These are phyloP conservation scores for Botrytis squamosa DNA, from an alignment of 2,329 filamentous ascomycete species.

Conservation along the genomic window DNA sequence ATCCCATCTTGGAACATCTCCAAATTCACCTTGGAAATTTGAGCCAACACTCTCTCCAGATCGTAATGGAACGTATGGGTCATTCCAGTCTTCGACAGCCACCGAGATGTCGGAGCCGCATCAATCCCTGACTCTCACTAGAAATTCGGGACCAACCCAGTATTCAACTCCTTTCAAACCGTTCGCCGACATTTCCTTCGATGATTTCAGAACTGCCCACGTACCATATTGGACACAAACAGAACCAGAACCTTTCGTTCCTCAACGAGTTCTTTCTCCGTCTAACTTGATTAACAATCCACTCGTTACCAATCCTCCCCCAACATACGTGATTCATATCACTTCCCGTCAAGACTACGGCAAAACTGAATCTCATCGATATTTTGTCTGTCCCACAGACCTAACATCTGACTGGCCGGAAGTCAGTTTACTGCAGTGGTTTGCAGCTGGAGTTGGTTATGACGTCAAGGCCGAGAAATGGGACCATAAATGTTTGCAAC, in stretches of 20 bases:
- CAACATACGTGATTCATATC: constrained; percentile 34
- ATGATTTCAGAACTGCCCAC: background rate
- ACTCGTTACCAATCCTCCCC: constrained; percentile 23
- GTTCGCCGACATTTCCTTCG: constrained; percentile 8
- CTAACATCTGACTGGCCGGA: constrained; percentile 34
- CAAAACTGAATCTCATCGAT: constrained; percentile 34
- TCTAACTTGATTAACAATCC: constrained; percentile 33
- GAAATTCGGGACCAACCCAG: background rate
- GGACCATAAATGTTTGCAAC: constrained; percentile 34
- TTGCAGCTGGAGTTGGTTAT: constrained; percentile 31
- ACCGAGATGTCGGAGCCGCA: background rate
- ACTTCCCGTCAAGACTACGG: constrained; percentile 34
- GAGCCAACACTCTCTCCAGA: background rate
- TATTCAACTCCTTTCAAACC: background rate
- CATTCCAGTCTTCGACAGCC: background rate
- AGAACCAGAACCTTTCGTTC: constrained; percentile 16
- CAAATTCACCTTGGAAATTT: background rate
- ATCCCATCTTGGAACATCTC: background rate
- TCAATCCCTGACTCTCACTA: background rate
- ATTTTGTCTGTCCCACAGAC: constrained; percentile 32
- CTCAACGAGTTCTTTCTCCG: constrained; percentile 25
- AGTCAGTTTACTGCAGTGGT: constrained; percentile 32
- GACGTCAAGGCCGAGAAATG: constrained; percentile 34
- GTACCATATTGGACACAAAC: constrained; percentile 2
- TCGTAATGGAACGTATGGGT: background rate